A percentile compares a stretch with the other conserved stretches of the same genome.
phyloP scores from a whole-genome alignment of 2,329 filamentous ascomycete species.

The Aspergillus caelatus region DNA sequence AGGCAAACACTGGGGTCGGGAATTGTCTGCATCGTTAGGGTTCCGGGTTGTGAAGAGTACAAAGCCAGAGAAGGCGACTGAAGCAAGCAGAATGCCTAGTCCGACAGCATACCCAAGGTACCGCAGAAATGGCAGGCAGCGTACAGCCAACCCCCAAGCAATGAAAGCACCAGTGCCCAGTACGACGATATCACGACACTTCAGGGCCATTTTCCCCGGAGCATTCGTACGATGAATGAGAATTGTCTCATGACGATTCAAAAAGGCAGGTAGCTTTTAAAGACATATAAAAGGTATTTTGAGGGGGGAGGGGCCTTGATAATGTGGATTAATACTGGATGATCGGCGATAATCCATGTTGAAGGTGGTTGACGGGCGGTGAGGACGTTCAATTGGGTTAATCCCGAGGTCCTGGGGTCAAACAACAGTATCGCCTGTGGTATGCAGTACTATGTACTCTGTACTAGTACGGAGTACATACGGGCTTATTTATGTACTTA shows the following conservation, averaged over 20 bases:
- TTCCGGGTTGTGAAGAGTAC: constrained; percentile 59
- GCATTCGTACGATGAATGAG: constrained; percentile 14
- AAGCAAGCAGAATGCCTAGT: constrained; percentile 62
- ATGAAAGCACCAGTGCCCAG: constrained; percentile 59
- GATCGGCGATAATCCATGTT: neutral
- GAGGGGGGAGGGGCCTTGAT: neutral
- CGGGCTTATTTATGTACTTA: too few relatives aligned
- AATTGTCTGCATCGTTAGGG: constrained; percentile 41
- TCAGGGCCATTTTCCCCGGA: constrained; percentile 50
- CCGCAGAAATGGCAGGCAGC: constrained; percentile 80
- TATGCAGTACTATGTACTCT: too few relatives aligned
- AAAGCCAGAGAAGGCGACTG: constrained; percentile 60
- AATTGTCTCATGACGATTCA: constrained; percentile 50
- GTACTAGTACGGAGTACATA: too few relatives aligned
- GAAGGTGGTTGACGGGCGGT: constrained; percentile 12
- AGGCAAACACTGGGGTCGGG: constrained; percentile 46
- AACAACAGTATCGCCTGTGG: neutral
- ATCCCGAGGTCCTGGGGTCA: neutral
- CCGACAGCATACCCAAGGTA: constrained; percentile 85
- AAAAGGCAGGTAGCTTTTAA: neutral
- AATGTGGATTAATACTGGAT: neutral
- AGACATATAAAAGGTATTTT: neutral
- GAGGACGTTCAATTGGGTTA: neutral
- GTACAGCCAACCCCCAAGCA: constrained; percentile 83
- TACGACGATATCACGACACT: constrained; percentile 46